Conservation (phyloP, 2,329 filamentous ascomycete genomes). For the Fusarium sp. region DNA sequence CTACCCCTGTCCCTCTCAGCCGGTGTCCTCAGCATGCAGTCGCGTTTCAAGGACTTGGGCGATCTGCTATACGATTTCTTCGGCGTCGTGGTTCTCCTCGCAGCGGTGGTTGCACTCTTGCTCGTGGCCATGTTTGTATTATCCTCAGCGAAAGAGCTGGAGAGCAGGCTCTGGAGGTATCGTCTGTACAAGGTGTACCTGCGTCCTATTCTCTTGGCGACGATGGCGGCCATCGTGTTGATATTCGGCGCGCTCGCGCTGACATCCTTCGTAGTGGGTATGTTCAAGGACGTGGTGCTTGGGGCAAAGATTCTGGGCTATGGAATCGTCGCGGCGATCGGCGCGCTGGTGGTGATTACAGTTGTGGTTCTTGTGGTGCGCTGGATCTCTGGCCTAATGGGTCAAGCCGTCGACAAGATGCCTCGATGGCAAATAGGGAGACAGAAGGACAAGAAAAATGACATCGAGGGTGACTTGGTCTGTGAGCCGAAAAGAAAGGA, state of each 20-base stretch:
- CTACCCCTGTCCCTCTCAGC: constrained; percentile 15
- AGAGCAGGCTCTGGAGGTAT: not conserved
- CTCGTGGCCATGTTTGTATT: not conserved
- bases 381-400: too few relatives aligned
- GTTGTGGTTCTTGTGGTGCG: too few relatives aligned
- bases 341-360: too few relatives aligned
- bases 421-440: too few relatives aligned
- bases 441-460: too few relatives aligned
- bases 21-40: constrained; percentile 20
- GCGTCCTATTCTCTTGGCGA: not conserved
- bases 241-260: not conserved
- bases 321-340: not conserved
- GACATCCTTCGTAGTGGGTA: not conserved
- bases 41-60: constrained; percentile 11
- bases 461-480: too few relatives aligned
- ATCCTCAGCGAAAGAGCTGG: not conserved
- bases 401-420: too few relatives aligned
- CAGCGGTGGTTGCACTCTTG: constrained; percentile 1
- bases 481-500: too few relatives aligned
- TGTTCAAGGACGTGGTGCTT: constrained; percentile 13
- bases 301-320: constrained; percentile 10
- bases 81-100: constrained; percentile 6
- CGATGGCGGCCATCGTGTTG: not conserved
- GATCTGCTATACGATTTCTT: constrained; percentile 18
- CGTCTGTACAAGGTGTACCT: not conserved